phyloP scores from a whole-genome alignment of 805 yeast genomes.

The Wickerhamomyces ciferrii region DNA sequence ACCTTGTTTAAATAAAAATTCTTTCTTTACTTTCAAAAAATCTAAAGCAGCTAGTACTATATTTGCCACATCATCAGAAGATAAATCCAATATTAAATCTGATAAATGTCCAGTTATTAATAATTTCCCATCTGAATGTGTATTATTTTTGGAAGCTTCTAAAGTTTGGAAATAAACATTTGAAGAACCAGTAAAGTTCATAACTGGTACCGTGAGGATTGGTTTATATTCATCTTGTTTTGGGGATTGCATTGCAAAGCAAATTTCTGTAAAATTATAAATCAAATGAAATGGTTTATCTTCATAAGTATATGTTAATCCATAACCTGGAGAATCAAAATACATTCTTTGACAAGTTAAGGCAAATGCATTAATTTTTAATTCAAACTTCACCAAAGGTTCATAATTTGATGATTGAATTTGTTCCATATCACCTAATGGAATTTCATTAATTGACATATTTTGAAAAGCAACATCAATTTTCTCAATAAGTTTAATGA shows the following conservation, averaged over 20 bases:
- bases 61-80: slow-evolving; percentile 32
- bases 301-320: slow-evolving; percentile 30
- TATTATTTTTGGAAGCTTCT: slow-evolving; percentile 16
- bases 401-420: slow-evolving; percentile 15
- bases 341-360: slow-evolving; percentile 23
- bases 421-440: slow-evolving; percentile 13
- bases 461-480: slow-evolving; percentile 13
- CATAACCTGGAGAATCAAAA: slow-evolving; percentile 40
- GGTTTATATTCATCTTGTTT: slow-evolving; percentile 12
- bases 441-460: slow-evolving; percentile 13
- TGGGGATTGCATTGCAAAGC: slow-evolving; percentile 23
- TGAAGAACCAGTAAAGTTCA: slow-evolving; percentile 32
- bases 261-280: slow-evolving; percentile 31
- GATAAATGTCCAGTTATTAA: slow-evolving; percentile 34
- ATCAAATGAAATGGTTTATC: slow-evolving; percentile 39
- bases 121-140: slow-evolving; percentile 26
- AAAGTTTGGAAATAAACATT: slow-evolving; percentile 31
- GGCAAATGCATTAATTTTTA: slow-evolving; percentile 14
- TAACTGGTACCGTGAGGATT: slow-evolving; percentile 13
- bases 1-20: background rate
- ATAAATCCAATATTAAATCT: slow-evolving; percentile 39
- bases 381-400: slow-evolving; percentile 17
- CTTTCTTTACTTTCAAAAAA: slow-evolving; percentile 8
- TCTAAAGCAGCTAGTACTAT: slow-evolving; percentile 21
- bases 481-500: slow-evolving; percentile 13